Evolutionary conservation across 2,329 filamentous ascomycete genomes (phyloP).

Genomic region (Fusarium sp.): DNA sequence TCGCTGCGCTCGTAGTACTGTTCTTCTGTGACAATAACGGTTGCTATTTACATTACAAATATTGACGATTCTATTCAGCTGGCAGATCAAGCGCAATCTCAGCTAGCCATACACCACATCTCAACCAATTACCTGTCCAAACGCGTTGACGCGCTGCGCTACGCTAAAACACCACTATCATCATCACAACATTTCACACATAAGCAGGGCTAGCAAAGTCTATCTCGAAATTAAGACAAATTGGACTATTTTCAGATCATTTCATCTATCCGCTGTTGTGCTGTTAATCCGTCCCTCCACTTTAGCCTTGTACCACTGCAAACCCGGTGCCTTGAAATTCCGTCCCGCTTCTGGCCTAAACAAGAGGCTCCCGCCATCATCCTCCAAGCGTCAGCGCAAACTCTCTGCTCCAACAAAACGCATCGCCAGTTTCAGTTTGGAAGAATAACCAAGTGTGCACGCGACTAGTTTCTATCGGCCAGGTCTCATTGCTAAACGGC

Average conservation of each 20-base stretch:
- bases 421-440: background rate
- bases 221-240: conserved; percentile 3
- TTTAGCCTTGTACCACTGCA: background rate
- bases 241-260: background rate
- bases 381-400: conserved; percentile 34
- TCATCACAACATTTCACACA: conserved; percentile 29
- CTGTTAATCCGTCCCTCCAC: background rate
- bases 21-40: background rate
- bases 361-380: conserved; percentile 27
- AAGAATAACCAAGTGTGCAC: background rate
- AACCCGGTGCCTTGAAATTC: conserved; percentile 45
- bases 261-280: conserved; percentile 5
- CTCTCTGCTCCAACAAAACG: conserved; percentile 20
- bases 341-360: conserved; percentile 32
- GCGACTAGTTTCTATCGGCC: background rate
- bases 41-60: background rate
- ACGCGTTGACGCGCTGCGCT: conserved; percentile 30
- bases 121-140: conserved; percentile 16
- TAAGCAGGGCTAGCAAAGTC: conserved; percentile 16
- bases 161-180: conserved; percentile 32
- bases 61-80: background rate
- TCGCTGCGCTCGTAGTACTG: no score
- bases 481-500: background rate
- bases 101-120: conserved; percentile 15
- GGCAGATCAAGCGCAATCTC: background rate